Percentiles rank a stretch among this genome's conserved stretches.
phyloP scores from a whole-genome alignment of 1,284 basidiomycete species.

The Stygiomarasmius scandens region DNA sequence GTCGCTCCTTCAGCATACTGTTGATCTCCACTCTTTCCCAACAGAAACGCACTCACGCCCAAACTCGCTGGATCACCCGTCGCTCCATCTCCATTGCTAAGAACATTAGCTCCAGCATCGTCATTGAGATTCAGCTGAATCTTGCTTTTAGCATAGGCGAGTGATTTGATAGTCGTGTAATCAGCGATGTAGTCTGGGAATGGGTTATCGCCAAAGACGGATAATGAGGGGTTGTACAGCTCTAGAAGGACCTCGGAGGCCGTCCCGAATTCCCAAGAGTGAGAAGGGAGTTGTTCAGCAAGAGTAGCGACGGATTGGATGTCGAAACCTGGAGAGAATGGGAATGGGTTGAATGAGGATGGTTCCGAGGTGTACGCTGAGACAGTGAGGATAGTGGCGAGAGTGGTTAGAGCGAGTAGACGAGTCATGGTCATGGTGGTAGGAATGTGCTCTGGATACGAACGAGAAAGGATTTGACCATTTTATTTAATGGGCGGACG shows the following conservation, averaged over 20 bases:
- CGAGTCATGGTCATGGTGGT: too few relatives aligned
- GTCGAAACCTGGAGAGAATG: conserved; percentile 43
- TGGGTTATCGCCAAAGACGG: conserved; percentile 37
- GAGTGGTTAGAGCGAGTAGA: too few relatives aligned
- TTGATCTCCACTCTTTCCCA: conserved; percentile 36
- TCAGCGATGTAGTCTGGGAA: conserved; percentile 25
- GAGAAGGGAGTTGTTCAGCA: conserved; percentile 37
- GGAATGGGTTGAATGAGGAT: too few relatives aligned
- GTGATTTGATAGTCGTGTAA: background rate
- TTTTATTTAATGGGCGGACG: too few relatives aligned
- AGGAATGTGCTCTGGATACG: too few relatives aligned
- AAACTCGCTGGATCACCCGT: conserved; percentile 47
- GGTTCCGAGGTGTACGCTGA: too few relatives aligned
- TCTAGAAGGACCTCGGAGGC: conserved; percentile 43
- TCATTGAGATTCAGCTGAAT: too few relatives aligned
- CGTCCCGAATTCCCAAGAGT: conserved; percentile 49
- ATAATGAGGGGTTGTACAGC: conserved; percentile 38
- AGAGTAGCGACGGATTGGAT: conserved; percentile 34
- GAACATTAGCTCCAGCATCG: conserved; percentile 36
- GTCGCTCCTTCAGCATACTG: conserved; percentile 32
- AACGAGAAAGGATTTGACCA: too few relatives aligned
- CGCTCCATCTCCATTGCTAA: conserved; percentile 40
- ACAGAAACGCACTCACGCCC: conserved; percentile 41
- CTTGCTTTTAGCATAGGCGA: conserved; percentile 24
- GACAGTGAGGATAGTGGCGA: too few relatives aligned